Base-by-base conservation (phyloP, 1,284 basidiomycete species). In the Meripilus lineatus region DNA sequence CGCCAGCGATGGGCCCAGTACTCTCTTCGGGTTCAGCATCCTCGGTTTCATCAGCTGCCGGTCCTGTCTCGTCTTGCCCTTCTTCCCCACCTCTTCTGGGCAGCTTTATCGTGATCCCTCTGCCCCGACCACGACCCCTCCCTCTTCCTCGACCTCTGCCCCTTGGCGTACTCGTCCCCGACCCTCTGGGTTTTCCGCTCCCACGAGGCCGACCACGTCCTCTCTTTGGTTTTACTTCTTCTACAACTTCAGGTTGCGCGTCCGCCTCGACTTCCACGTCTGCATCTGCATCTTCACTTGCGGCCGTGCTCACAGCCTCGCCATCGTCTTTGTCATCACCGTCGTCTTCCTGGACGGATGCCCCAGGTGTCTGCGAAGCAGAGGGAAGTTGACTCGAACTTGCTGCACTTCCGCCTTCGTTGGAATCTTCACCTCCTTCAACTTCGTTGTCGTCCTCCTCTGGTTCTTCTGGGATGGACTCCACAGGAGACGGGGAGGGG, bases 1-100 rank as follows among this genome's bases (percentile, higher is more conserved):
- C 82, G 3, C 77, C 78, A 32, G 71, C 75, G 28, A 74, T 56
- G 2, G 70, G 72, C 3, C 54, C 56, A 20, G 56, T 53, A 43
- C 57, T 58, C 37, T 50, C 58, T n/a, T 65, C 69, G 36, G 61
- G 59, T 6, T 57, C 55, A 11, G 51, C 62, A 3, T 62, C 65
- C 15, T 54, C 63, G 36, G 43, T 57, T 15, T 45, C 55, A 26
- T 45, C 62, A 38, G 44, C 54, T 8, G 10, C 28, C 8, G 28
- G 8, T 10, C 28, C 28, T 8, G 8, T n/a, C 30, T 48, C 54
- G 32, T 51, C 57, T 33, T 74, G 75, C 1, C 62, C 79, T 0
- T 72, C 77, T 2, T 65, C 72, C 48, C 64, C 72, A n/a, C 49
- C 66, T 15, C 58, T 64, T 55, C 50, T 60, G 40, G 52, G 58